A percentile compares a stretch with the other conserved stretches of the same genome.
Conservation (phyloP, 345 rosid genomes). For the Syzygium oleosum region DNA sequence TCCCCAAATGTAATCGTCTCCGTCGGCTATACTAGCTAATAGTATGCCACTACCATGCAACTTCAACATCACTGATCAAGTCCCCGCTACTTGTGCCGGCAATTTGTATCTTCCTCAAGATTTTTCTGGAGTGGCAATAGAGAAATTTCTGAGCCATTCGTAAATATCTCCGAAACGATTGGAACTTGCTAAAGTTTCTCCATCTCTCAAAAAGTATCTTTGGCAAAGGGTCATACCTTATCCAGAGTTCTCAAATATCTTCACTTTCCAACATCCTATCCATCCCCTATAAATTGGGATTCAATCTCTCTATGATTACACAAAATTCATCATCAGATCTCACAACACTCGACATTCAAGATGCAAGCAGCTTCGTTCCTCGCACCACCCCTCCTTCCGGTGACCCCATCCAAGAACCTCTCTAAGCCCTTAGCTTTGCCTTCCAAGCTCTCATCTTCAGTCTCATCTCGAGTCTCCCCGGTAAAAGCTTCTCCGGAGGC, state of each 20-base stretch:
- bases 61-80: not conserved
- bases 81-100: not conserved
- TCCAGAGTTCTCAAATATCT: conserved; percentile 13
- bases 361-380: conserved; percentile 34
- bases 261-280: not conserved
- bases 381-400: conserved; percentile 9
- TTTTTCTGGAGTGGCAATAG: not conserved
- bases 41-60: not conserved
- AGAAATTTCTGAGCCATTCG: not conserved
- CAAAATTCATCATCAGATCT: not conserved
- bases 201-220: not conserved
- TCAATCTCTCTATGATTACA: not conserved
- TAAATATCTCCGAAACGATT: conserved; percentile 18
- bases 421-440: not conserved
- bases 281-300: conserved; percentile 2
- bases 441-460: conserved; percentile 3
- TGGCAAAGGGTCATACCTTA: not conserved
- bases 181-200: conserved; percentile 1
- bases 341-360: not conserved
- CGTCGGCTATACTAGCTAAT: not conserved
- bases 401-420: conserved; percentile 11
- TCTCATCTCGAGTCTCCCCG: not conserved
- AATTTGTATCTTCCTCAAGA: not conserved
- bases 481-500: conserved; percentile 20
- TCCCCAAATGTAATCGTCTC: not conserved